A percentile compares a stretch with the other conserved stretches of the same genome.
phyloP scores from a whole-genome alignment of 139 green algal genomes.

The Spirogloea muscicola region DNA sequence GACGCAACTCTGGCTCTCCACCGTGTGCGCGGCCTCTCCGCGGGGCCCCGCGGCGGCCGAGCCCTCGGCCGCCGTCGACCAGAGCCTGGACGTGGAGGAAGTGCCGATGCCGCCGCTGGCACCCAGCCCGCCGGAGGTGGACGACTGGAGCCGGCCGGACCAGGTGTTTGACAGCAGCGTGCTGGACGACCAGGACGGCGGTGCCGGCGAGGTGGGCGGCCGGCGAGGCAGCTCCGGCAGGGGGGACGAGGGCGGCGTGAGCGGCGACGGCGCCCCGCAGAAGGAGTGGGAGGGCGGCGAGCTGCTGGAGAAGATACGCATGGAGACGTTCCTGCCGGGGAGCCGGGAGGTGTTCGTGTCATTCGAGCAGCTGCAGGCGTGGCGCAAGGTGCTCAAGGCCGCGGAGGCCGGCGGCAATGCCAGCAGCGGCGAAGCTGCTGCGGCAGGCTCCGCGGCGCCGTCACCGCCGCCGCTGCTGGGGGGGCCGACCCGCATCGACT shows the following conservation, averaged over 20 bases:
- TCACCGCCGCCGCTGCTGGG: too few relatives aligned
- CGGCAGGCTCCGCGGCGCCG: too few relatives aligned
- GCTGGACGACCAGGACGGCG: too few relatives aligned
- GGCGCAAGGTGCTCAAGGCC: not conserved
- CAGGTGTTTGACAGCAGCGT: too few relatives aligned
- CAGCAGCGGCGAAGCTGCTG: too few relatives aligned
- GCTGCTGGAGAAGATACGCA: not conserved
- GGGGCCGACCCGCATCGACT: too few relatives aligned
- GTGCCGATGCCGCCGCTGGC: too few relatives aligned
- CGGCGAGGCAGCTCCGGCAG: not conserved
- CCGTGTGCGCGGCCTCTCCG: not conserved
- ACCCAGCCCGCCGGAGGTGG: too few relatives aligned
- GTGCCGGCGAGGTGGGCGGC: not conserved
- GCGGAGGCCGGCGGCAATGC: not conserved
- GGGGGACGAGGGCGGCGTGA: not conserved
- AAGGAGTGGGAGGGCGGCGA: not conserved
- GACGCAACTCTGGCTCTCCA: not conserved
- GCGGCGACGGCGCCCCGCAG: not conserved
- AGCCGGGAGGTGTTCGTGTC: not conserved
- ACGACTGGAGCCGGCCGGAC: too few relatives aligned
- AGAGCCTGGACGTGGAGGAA: too few relatives aligned
- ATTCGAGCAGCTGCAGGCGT: not conserved
- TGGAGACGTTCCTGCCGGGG: not conserved
- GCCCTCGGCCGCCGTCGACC: too few relatives aligned
- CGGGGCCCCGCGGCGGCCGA: too few relatives aligned